Conservation (phyloP, 352 stramenopile species). For the Paralagenidium karlingii region DNA sequence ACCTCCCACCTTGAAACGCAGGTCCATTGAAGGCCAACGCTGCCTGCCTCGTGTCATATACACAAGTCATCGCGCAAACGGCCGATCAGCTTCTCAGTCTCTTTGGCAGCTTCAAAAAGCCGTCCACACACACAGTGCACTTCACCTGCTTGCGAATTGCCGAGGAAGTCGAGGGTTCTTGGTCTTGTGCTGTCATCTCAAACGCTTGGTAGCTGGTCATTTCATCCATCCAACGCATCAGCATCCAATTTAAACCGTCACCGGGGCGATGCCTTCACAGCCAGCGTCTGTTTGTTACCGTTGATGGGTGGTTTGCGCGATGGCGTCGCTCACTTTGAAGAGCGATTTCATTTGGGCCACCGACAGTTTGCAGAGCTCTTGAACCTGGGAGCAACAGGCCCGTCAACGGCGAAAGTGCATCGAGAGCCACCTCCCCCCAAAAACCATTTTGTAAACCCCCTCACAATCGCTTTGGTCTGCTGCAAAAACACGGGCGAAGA, state of each 20-base stretch:
- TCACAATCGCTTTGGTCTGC: neutral
- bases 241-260: neutral
- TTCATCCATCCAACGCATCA: neutral
- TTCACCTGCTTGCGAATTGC: no score
- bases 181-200: neutral
- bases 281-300: conserved; percentile 13
- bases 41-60: no score
- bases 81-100: no score
- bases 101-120: no score
- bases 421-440: neutral
- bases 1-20: conserved; percentile 41
- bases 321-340: conserved; percentile 64
- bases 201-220: neutral
- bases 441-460: neutral
- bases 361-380: conserved; percentile 47
- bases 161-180: no score
- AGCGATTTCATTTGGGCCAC: conserved; percentile 66
- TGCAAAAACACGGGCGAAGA: conserved; percentile 2
- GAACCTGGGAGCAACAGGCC: neutral
- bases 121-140: no score
- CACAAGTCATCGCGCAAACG: no score
- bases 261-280: neutral
- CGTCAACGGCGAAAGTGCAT: no score
- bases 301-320: conserved; percentile 82
- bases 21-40: conserved; percentile 72